A percentile compares a stretch with the other conserved stretches of the same genome.
phyloP scores from a whole-genome alignment of 495 filamentous ascomycete genomes.

The Eremomyces bilateralis region DNA sequence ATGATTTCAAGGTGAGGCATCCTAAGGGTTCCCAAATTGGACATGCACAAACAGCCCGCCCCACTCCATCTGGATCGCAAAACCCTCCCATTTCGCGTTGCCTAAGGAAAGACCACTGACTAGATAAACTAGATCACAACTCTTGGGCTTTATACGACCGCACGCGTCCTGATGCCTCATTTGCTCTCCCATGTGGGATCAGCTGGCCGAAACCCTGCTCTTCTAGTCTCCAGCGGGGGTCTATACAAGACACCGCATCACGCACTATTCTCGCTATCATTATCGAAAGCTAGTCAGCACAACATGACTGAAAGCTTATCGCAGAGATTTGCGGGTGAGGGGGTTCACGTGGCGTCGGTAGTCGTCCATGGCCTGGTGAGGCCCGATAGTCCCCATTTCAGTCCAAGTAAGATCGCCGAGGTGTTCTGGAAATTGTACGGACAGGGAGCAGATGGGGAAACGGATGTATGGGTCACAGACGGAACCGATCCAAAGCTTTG shows the following conservation, averaged over 20 bases:
- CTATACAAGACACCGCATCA: neutral
- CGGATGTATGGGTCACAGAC: neutral
- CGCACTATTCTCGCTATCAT: neutral
- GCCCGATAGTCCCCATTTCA: neutral
- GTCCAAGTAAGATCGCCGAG: constrained; percentile 5
- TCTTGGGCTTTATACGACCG: neutral
- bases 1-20: neutral
- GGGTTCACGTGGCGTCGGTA: neutral
- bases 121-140: neutral
- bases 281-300: neutral
- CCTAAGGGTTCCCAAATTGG: no score
- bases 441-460: neutral
- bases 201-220: neutral
- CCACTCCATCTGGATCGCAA: no score
- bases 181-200: neutral
- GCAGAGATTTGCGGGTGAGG: neutral
- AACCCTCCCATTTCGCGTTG: no score
- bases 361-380: neutral
- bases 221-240: neutral
- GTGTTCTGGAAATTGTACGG: neutral
- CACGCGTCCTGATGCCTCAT: neutral
- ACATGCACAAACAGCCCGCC: no score
- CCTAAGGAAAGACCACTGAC: no score
- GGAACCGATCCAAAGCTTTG: no score
- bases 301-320: neutral